These are phyloP conservation scores for Selaginella tamariscina DNA, from an alignment of 75 land plant species.

Conservation along the genomic window DNA sequence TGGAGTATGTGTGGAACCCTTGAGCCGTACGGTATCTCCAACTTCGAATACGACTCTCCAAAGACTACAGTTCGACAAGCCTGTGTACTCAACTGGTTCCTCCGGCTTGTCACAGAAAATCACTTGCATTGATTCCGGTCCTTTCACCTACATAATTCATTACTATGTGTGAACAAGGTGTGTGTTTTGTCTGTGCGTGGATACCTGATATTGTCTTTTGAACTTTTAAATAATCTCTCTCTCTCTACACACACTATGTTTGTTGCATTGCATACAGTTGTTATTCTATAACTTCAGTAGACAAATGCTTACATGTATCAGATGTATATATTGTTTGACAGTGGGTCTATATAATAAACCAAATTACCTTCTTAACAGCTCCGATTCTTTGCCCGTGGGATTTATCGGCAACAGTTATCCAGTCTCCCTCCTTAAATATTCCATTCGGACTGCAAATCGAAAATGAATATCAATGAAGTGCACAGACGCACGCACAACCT, in stretches of 20 bases:
- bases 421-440: slow-evolving; percentile 28
- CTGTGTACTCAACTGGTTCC: slow-evolving; percentile 12
- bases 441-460: slow-evolving; percentile 39
- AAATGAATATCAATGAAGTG: background rate
- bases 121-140: background rate
- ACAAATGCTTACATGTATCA: slow-evolving; percentile 4
- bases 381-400: slow-evolving; percentile 23
- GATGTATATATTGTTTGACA: slow-evolving; percentile 22
- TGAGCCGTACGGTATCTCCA: slow-evolving; percentile 71
- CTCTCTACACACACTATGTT: background rate
- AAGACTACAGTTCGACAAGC: slow-evolving; percentile 44
- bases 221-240: no score
- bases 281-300: background rate
- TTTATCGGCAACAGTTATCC: slow-evolving; percentile 31
- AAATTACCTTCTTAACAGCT: slow-evolving; percentile 25
- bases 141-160: background rate
- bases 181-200: background rate
- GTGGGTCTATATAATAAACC: slow-evolving; percentile 14
- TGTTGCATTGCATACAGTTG: background rate
- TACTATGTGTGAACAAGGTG: background rate
- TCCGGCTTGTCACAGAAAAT: slow-evolving; percentile 14
- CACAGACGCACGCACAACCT: slow-evolving; percentile 35
- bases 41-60: slow-evolving; percentile 50
- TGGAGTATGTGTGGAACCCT: slow-evolving; percentile 23
- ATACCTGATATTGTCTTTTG: no score